phyloP scores from a whole-genome alignment of 2,329 filamentous ascomycete species.

The Fusarium xylarioides region DNA sequence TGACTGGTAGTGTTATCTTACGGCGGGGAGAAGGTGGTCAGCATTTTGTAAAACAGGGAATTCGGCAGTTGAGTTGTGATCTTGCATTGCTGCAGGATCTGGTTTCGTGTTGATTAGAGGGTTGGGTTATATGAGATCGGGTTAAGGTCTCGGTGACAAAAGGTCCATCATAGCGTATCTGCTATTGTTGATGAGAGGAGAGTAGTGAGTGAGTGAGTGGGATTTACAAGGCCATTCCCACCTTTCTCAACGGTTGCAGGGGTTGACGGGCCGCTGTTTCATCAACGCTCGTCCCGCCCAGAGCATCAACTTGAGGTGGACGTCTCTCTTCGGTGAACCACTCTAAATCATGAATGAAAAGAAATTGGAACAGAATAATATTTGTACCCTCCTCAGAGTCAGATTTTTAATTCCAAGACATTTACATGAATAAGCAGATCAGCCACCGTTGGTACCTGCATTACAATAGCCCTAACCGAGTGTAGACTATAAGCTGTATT shows the following conservation, averaged over 20 bases:
- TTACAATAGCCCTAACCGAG: background rate
- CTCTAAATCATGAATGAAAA: background rate
- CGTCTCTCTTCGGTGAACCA: background rate
- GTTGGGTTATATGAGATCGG: background rate
- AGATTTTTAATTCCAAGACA: background rate
- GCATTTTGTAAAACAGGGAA: background rate
- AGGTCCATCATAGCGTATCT: background rate
- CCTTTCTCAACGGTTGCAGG: background rate
- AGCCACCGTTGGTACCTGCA: slow-evolving; percentile 16
- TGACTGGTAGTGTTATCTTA: background rate
- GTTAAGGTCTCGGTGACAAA: background rate
- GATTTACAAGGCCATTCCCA: background rate
- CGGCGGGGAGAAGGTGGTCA: background rate
- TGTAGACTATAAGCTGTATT: background rate
- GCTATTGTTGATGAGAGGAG: background rate
- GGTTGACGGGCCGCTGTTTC: slow-evolving; percentile 18
- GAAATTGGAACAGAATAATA: background rate
- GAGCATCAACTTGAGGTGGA: background rate
- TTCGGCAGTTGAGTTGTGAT: slow-evolving; percentile 2
- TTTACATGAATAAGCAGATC: background rate
- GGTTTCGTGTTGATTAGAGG: background rate
- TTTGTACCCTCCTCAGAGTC: background rate
- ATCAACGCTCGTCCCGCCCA: slow-evolving; percentile 3
- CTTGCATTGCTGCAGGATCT: background rate
- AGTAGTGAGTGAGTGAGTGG: background rate